Conservation (phyloP, 75 land plant species). For the Pseudotsuga menziesii region DNA sequence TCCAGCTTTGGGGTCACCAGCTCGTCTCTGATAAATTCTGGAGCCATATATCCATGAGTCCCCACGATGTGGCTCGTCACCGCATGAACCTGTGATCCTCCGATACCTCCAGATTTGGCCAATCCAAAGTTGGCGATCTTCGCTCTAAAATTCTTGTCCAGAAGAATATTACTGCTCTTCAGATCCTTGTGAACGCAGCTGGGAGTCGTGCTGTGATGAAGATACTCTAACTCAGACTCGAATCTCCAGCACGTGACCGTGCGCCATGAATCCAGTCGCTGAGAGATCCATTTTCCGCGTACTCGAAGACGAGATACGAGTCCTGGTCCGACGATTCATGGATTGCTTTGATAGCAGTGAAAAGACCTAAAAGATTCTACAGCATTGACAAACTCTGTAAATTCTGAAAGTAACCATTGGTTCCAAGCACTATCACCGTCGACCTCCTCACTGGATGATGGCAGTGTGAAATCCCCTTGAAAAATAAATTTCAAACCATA, state of each 20-base stretch:
- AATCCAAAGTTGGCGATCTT: constrained; percentile 63
- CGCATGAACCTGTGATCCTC: constrained; percentile 19
- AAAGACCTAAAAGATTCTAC: too few species aligned
- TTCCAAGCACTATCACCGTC: too few species aligned
- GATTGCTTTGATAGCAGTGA: too few species aligned
- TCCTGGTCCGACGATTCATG: constrained; percentile 14
- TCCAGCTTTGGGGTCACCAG: constrained; percentile 62
- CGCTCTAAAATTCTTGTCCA: constrained; percentile 52
- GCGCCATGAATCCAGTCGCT: constrained; percentile 48
- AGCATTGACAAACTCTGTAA: too few species aligned
- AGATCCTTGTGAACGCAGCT: constrained; percentile 63
- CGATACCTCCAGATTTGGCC: constrained; percentile 35
- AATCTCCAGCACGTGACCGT: constrained; percentile 8
- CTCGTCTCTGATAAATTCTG: constrained; percentile 72
- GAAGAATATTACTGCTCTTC: constrained; percentile 59
- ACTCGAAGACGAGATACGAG: constrained; percentile 60
- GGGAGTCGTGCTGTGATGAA: constrained; percentile 57
- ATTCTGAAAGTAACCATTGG: too few species aligned
- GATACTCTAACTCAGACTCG: constrained; percentile 44
- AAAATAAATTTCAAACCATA: too few species aligned
- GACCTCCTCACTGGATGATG: too few species aligned
- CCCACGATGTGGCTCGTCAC: constrained; percentile 67
- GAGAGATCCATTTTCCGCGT: constrained; percentile 55
- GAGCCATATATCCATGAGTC: constrained; percentile 67
- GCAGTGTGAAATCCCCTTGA: too few species aligned